Conservation (phyloP, 1,284 basidiomycete species). For the Violaceomyces palustris region DNA sequence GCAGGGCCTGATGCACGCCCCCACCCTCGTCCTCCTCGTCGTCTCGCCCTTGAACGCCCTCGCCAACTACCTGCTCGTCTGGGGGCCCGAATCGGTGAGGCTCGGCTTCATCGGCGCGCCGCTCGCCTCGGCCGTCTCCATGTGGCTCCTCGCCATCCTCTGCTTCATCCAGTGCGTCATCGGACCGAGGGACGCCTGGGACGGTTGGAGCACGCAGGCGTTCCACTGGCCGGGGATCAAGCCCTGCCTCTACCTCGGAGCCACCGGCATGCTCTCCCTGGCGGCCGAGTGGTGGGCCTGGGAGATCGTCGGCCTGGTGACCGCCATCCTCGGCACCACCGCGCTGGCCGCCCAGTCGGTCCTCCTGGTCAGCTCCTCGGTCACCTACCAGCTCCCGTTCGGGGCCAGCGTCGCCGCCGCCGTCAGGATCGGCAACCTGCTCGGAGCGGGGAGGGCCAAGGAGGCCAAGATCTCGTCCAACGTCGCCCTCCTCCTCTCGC, state of each 20-base stretch:
- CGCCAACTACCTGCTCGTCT: conserved; percentile 73
- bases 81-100: conserved; percentile 54
- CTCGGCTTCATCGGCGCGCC: conserved; percentile 92
- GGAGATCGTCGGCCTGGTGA: conserved; percentile 62
- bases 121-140: conserved; percentile 78
- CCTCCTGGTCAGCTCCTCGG: conserved; percentile 66
- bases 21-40: conserved; percentile 76
- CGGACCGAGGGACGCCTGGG: conserved; percentile 75
- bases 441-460: conserved; percentile 55
- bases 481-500: conserved; percentile 38
- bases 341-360: conserved; percentile 64
- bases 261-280: conserved; percentile 59
- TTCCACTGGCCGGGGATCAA: conserved; percentile 33
- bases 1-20: conserved; percentile 73
- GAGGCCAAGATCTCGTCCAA: conserved; percentile 48
- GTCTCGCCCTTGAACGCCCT: conserved; percentile 81
- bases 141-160: conserved; percentile 68
- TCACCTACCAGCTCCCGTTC: conserved; percentile 78
- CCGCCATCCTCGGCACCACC: conserved; percentile 52
- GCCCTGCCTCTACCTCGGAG: conserved; percentile 34
- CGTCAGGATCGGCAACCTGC: conserved; percentile 63
- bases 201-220: conserved; percentile 62
- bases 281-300: conserved; percentile 89
- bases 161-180: conserved; percentile 53
- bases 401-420: conserved; percentile 74